A percentile compares a stretch with the other conserved stretches of the same genome.
Conservation (phyloP, 768 basidiomycete genomes). For the Tulasnella sp. region DNA sequence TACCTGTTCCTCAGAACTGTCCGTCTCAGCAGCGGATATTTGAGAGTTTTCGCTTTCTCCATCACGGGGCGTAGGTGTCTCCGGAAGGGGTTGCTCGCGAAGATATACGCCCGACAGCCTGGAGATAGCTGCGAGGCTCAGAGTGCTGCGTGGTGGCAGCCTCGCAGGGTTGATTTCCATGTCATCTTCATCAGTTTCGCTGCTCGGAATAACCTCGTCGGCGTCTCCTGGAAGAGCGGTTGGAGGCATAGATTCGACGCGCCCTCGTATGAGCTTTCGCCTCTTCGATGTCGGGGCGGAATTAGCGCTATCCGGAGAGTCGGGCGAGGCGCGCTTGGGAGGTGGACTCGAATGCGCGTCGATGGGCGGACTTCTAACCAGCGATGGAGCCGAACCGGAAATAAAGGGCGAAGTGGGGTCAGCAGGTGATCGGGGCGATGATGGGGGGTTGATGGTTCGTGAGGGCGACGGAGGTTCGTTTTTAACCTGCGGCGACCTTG, state of each 20-base stretch:
- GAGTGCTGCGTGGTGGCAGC: slow-evolving; percentile 15
- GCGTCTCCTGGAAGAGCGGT: not conserved
- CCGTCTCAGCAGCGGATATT: slow-evolving; percentile 9
- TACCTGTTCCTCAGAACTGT: slow-evolving; percentile 20
- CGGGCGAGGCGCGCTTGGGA: slow-evolving; percentile 11
- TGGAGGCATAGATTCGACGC: not conserved
- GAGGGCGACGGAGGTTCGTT: not conserved
- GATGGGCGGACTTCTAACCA: not conserved
- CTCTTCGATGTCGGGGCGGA: slow-evolving; percentile 11
- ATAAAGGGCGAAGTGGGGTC: not conserved
- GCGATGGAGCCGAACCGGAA: not conserved
- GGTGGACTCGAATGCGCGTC: not conserved
- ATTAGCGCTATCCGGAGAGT: not conserved
- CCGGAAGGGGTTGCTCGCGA: not conserved
- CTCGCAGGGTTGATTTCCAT: not conserved
- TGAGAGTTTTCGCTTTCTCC: not conserved
- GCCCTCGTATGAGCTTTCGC: not conserved
- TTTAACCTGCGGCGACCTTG: not conserved
- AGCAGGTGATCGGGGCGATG: not conserved
- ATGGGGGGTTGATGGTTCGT: not conserved
- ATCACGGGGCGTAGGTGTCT: not conserved
- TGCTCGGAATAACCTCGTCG: slow-evolving; percentile 31
- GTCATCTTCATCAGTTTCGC: slow-evolving; percentile 29
- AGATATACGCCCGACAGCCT: not conserved
- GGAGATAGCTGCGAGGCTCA: not conserved